Base-by-base conservation (phyloP, 2,329 filamentous ascomycete genomes). In the Alternaria gaisen region DNA sequence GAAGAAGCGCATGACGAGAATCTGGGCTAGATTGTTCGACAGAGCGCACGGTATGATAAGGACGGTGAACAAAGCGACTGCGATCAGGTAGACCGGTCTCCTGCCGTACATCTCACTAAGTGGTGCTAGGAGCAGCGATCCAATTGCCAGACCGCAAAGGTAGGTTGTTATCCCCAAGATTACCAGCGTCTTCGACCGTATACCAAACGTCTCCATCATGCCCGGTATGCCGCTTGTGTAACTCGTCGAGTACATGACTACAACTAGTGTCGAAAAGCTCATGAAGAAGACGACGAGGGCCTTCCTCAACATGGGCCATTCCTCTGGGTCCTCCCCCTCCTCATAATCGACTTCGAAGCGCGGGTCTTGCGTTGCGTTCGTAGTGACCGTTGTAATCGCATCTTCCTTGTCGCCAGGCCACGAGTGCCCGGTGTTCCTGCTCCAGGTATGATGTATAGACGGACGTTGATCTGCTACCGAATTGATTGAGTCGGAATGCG, bases 151-250 rank as follows among this genome's bases (percentile, higher is more conserved):
- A 5, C 92, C 92, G 24, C 92, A 76, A 9, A 95, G 83, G 72
- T 95, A 96, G 0, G 90, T 89, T 0, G 92, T 95, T 44, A 96
- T 82, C 5, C 92, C 92, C 3, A 95, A 80, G 0, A 91, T 91
- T 0, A 89, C 85, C n/a, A 90, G 77, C 0, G 87, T 88, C 34
- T 86, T 83, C 14, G 81, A 84, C 7, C 81, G 73, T 18, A 87
- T 82, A 38, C 83, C 79, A 67, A 93, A 94, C 53, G 92, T 89
- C 14, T 83, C 76, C 71, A 88, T 86, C 77, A 96, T 86, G 0
- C 90, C 89, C 0, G 87, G 85, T 34, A 91, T 87, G 3, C 88
- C 89, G 0, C 89, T 87, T 1, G 92, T 93, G 74, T 95, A 96
- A 53, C 87, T 89, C 0, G 92, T 95, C 47, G 89, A 92, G 73